Evolutionary conservation across 352 stramenopile species (phyloP).

Genomic region (Lagenidium giganteum): DNA sequence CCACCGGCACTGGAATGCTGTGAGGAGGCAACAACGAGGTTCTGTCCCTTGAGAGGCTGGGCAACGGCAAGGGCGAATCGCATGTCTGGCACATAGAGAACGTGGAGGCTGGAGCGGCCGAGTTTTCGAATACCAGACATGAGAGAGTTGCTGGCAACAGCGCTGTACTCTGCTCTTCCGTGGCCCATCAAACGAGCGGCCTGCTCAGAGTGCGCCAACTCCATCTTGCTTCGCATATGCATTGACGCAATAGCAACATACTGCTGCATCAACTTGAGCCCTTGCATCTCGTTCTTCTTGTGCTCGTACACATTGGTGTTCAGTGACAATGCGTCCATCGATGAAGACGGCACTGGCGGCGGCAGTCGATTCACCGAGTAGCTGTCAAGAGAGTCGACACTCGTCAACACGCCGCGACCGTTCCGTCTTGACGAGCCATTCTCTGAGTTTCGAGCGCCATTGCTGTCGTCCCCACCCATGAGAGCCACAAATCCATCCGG

Average conservation of each 20-base stretch:
- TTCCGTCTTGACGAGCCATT: slow-evolving; percentile 12
- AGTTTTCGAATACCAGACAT: slow-evolving; percentile 15
- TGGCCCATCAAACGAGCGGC: slow-evolving; percentile 55
- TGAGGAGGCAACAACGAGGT: slow-evolving; percentile 6
- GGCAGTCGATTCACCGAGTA: slow-evolving; percentile 24
- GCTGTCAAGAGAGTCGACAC: slow-evolving; percentile 61
- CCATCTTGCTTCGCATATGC: slow-evolving; percentile 87
- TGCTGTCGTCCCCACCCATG: slow-evolving; percentile 2
- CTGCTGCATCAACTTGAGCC: slow-evolving; percentile 81
- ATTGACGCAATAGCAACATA: slow-evolving; percentile 85
- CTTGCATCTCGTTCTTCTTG: slow-evolving; percentile 72
- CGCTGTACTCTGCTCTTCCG: slow-evolving; percentile 18
- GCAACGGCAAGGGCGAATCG: slow-evolving; percentile 25
- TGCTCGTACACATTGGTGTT: slow-evolving; percentile 42
- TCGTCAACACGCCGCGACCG: slow-evolving; percentile 44
- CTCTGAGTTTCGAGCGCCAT: slow-evolving; percentile 1
- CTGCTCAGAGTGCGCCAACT: slow-evolving; percentile 80
- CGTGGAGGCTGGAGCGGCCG: slow-evolving; percentile 17
- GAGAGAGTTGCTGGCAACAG: not conserved
- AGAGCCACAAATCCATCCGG: slow-evolving; percentile 14
- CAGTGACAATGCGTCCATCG: slow-evolving; percentile 4
- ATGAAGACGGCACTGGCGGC: slow-evolving; percentile 2
- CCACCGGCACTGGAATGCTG: slow-evolving; percentile 17
- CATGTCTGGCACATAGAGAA: slow-evolving; percentile 32
- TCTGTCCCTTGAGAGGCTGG: slow-evolving; percentile 14